Conservation (phyloP, 169 alveolate genomes). For the Plasmodium blacklocki region DNA sequence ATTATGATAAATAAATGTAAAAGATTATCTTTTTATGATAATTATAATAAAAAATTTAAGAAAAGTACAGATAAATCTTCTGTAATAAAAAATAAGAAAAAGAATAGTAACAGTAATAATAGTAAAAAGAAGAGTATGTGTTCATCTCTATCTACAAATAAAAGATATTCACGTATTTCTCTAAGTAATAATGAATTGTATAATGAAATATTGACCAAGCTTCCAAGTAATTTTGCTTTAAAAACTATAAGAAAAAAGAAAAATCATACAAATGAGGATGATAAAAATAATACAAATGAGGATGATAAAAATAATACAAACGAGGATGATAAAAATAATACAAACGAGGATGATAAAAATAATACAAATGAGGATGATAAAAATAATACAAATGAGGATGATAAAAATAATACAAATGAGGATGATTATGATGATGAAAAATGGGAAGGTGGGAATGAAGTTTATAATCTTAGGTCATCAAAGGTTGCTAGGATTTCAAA, state of each 20-base stretch:
- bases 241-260: constrained; percentile 22
- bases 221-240: constrained; percentile 27
- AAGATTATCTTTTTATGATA: neutral
- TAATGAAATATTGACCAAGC: constrained; percentile 30
- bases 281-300: neutral
- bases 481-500: neutral
- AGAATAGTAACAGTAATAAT: neutral
- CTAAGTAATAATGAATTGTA: constrained; percentile 35
- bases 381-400: neutral
- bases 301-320: neutral
- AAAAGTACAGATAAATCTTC: constrained; percentile 14
- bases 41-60: neutral
- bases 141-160: neutral
- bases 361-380: neutral
- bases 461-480: no score
- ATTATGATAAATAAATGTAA: constrained; percentile 4
- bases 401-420: neutral
- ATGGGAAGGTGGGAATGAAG: neutral
- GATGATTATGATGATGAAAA: neutral
- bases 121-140: neutral
- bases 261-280: neutral
- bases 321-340: neutral
- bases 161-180: neutral
- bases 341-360: neutral
- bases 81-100: constrained; percentile 6